phyloP scores from a whole-genome alignment of 2,329 filamentous ascomycete species.

The Monilinia laxa region DNA sequence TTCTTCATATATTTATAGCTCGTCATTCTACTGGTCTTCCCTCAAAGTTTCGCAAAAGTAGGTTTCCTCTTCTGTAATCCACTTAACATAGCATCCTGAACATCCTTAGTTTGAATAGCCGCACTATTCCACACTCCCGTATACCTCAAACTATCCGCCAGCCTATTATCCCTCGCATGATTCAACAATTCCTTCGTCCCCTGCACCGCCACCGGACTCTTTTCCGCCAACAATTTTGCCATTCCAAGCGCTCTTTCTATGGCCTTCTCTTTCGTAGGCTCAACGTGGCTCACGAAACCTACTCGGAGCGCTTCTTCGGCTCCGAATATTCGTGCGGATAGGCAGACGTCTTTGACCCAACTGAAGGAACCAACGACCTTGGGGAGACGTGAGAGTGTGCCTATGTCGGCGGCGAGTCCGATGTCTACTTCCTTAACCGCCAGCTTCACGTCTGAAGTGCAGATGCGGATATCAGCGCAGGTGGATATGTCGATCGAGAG shows the following conservation, averaged over 20 bases:
- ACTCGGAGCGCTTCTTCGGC: constrained; percentile 67
- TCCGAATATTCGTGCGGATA: constrained; percentile 68
- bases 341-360: constrained; percentile 77
- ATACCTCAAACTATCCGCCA: constrained; percentile 78
- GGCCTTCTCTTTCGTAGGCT: constrained; percentile 61
- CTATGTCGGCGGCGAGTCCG: constrained; percentile 76
- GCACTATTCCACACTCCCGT: constrained; percentile 85
- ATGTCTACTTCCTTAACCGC: constrained; percentile 82
- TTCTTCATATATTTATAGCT: neutral
- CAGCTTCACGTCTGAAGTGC: constrained; percentile 58
- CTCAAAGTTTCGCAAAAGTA: constrained; percentile 63
- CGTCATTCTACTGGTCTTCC: constrained; percentile 17
- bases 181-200: constrained; percentile 86
- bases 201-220: constrained; percentile 85
- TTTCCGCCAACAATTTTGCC: constrained; percentile 66
- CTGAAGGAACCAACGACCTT: constrained; percentile 68
- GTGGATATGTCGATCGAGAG: constrained; percentile 73
- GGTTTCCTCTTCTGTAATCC: constrained; percentile 77
- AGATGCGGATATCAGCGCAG: constrained; percentile 70
- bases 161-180: constrained; percentile 73
- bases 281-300: constrained; percentile 68
- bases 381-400: constrained; percentile 70
- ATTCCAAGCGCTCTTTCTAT: constrained; percentile 62
- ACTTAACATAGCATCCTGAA: constrained; percentile 70
- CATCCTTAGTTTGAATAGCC: constrained; percentile 77